These are phyloP conservation scores for Eutypa lata DNA, from an alignment of 2,329 filamentous ascomycete species.

Conservation along the genomic window DNA sequence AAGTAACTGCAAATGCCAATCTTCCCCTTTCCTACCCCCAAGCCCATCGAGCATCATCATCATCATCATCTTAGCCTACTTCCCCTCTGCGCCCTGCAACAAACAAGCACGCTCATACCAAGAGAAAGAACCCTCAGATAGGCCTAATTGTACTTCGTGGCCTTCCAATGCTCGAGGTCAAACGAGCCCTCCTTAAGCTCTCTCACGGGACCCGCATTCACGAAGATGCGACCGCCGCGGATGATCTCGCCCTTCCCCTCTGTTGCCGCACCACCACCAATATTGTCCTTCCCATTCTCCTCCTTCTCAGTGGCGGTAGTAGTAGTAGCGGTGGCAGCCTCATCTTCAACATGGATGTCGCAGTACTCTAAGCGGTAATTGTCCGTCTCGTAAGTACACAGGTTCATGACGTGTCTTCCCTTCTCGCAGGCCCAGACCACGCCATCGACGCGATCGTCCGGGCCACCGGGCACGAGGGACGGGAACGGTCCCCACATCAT, in stretches of 20 bases:
- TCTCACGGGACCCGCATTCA: neutral
- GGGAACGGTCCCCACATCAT: constrained; percentile 14
- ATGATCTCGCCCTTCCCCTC: constrained; percentile 5
- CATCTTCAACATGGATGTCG: constrained; percentile 3
- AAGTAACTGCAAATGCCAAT: too few species aligned
- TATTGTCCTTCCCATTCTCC: too few species aligned
- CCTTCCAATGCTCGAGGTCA: constrained; percentile 1
- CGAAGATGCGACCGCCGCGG: constrained; percentile 16
- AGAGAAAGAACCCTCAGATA: too few species aligned
- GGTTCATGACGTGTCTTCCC: constrained; percentile 5
- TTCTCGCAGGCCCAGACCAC: constrained; percentile 18
- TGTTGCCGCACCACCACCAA: neutral
- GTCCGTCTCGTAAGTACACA: constrained; percentile 12
- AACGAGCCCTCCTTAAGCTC: constrained; percentile 12
- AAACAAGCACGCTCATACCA: too few species aligned
- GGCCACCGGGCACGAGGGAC: constrained; percentile 12
- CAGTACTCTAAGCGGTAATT: constrained; percentile 17
- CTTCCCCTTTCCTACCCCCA: too few species aligned
- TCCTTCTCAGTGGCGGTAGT: too few species aligned
- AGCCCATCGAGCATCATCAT: too few species aligned
- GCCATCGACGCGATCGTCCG: constrained; percentile 10
- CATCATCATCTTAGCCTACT: too few species aligned
- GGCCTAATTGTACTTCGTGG: too few species aligned
- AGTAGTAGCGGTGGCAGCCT: too few species aligned
- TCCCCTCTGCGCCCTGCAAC: too few species aligned